Evolutionary conservation across 2,329 filamentous ascomycete genomes (phyloP).

Genomic region (Penicillium sp.): DNA sequence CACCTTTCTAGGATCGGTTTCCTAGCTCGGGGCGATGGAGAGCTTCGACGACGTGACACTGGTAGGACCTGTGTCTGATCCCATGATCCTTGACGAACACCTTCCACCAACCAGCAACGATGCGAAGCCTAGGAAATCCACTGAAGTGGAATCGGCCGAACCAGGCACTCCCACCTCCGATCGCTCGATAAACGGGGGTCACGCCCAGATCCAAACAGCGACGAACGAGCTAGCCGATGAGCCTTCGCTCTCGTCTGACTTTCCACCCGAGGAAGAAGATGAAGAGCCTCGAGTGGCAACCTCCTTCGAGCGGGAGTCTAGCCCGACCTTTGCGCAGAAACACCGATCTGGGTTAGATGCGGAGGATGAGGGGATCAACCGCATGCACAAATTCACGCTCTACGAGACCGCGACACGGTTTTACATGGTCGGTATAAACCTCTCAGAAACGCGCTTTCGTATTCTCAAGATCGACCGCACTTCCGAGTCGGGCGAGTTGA

Average conservation of each 20-base stretch:
- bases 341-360: conserved; percentile 44
- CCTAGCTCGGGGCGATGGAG: conserved; percentile 39
- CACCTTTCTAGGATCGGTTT: background rate
- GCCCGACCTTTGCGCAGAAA: conserved; percentile 46
- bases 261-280: conserved; percentile 47
- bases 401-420: conserved; percentile 94
- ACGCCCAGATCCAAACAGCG: conserved; percentile 19
- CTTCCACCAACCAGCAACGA: conserved; percentile 18
- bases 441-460: conserved; percentile 85
- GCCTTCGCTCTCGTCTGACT: conserved; percentile 33
- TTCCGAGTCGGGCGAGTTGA: conserved; percentile 76
- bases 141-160: conserved; percentile 22
- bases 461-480: conserved; percentile 96
- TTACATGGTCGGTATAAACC: conserved; percentile 91
- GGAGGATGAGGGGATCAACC: conserved; percentile 56
- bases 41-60: conserved; percentile 47
- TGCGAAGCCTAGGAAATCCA: conserved; percentile 18
- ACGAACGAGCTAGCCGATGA: conserved; percentile 28
- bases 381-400: conserved; percentile 96
- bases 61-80: conserved; percentile 30
- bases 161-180: conserved; percentile 25
- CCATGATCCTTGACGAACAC: conserved; percentile 25
- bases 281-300: conserved; percentile 53
- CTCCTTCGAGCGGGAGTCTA: conserved; percentile 53
- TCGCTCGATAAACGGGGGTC: conserved; percentile 18